Percentiles rank a stretch among this genome's conserved stretches.
Evolutionary conservation across 2,329 filamentous ascomycete genomes (phyloP).

Genomic region (Ophiostoma ips): DNA sequence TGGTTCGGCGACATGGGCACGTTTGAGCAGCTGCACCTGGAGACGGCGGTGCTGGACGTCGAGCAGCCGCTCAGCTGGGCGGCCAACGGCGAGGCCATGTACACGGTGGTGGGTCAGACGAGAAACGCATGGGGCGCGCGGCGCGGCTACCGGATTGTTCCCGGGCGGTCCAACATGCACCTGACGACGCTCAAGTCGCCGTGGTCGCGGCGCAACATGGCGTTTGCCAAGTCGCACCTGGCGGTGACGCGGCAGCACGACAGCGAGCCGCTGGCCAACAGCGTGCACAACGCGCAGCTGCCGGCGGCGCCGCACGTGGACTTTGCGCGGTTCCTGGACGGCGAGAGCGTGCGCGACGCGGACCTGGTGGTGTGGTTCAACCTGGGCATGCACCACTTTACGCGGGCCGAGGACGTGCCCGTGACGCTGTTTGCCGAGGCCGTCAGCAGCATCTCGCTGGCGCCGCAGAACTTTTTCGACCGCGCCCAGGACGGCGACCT

Average conservation of each 20-base stretch:
- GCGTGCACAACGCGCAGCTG: conserved; percentile 21
- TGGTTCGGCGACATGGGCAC: conserved; percentile 24
- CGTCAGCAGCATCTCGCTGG: conserved; percentile 21
- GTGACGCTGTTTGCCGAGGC: conserved; percentile 22
- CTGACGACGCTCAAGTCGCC: conserved; percentile 24
- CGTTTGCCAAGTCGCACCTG: conserved; percentile 21
- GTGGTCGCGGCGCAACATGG: conserved; percentile 14
- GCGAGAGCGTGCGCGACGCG: conserved; percentile 26
- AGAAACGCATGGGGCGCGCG: conserved; percentile 27
- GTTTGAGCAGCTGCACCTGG: conserved; percentile 22
- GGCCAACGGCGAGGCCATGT: conserved; percentile 25
- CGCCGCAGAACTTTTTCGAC: conserved; percentile 22
- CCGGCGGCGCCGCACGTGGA: conserved; percentile 25
- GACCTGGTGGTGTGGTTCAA: conserved; percentile 36
- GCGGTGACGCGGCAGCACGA: conserved; percentile 31
- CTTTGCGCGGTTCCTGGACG: conserved; percentile 30
- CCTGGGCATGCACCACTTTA: conserved; percentile 37
- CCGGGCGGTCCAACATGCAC: conserved; percentile 21
- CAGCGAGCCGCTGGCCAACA: conserved; percentile 26
- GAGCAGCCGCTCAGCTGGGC: conserved; percentile 22
- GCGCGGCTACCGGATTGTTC: conserved; percentile 29
- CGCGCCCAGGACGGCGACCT: conserved; percentile 24
- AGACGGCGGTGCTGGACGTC: conserved; percentile 13
- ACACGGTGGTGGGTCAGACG: conserved; percentile 24
- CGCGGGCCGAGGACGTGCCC: conserved; percentile 25